phyloP scores from a whole-genome alignment of 805 yeast genomes.

The Maudiozyma barnettii region DNA sequence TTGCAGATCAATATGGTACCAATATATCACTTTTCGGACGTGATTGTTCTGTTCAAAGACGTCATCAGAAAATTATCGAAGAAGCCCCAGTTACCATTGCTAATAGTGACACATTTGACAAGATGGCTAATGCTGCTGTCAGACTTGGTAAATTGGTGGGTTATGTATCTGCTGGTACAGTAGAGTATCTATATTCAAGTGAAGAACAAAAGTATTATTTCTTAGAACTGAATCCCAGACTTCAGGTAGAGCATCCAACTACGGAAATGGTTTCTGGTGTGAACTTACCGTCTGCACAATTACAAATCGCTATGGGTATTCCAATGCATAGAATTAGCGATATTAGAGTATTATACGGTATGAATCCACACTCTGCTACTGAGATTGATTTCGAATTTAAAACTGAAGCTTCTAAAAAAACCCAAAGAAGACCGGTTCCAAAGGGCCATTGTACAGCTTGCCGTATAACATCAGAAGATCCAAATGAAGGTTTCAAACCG shows the following conservation, averaged over 20 bases:
- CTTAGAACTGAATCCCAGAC: conserved; percentile 93
- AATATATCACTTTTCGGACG: conserved; percentile 96
- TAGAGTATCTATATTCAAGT: conserved; percentile 91
- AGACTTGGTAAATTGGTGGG: conserved; percentile 95
- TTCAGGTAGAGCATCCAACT: conserved; percentile 99
- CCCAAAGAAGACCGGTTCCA: conserved; percentile 89
- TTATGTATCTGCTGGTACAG: conserved; percentile 98
- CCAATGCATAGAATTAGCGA: conserved; percentile 93
- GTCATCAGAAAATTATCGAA: conserved; percentile 97
- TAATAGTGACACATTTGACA: conserved; percentile 67
- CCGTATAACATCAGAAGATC: conserved; percentile 98
- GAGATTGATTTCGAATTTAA: conserved; percentile 86
- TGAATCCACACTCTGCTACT: conserved; percentile 87
- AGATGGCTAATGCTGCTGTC: conserved; percentile 96
- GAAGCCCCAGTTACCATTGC: conserved; percentile 99
- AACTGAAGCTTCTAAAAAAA: conserved; percentile 55
- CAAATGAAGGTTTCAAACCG: conserved; percentile 98
- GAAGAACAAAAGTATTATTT: conserved; percentile 92
- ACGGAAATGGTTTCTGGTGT: conserved; percentile 99
- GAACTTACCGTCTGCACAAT: conserved; percentile 95
- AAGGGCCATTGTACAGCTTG: conserved; percentile 99
- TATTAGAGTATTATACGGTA: conserved; percentile 87
- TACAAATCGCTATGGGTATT: conserved; percentile 98
- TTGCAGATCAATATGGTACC: conserved; percentile 97
- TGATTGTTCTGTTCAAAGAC: conserved; percentile 98